Evolutionary conservation across 495 filamentous ascomycete genomes (phyloP).

Genomic region (Choiromyces venosus): DNA sequence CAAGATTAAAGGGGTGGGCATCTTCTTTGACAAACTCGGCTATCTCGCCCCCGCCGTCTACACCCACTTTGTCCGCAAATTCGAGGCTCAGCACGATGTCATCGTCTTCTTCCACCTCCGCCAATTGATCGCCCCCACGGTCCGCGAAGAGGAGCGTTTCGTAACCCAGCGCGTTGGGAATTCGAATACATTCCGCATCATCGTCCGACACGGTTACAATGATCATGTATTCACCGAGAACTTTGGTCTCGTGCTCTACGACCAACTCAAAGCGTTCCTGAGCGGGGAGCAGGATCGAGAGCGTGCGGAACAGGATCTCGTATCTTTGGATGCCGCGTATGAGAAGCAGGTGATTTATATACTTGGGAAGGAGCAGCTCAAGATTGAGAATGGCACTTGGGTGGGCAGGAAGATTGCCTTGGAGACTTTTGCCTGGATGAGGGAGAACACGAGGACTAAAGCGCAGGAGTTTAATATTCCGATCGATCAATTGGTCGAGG

Average conservation of each 20-base stretch:
- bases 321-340: slow-evolving; percentile 55
- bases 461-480: slow-evolving; percentile 57
- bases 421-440: slow-evolving; percentile 58
- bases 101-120: slow-evolving; percentile 61
- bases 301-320: too few relatives aligned
- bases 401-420: slow-evolving; percentile 50
- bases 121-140: slow-evolving; percentile 51
- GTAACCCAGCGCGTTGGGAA: slow-evolving; percentile 48
- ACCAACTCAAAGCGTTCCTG: slow-evolving; percentile 52
- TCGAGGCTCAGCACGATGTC: slow-evolving; percentile 54
- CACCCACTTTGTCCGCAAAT: slow-evolving; percentile 60
- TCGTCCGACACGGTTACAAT: slow-evolving; percentile 64
- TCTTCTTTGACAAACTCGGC: slow-evolving; percentile 65
- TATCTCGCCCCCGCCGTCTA: slow-evolving; percentile 55
- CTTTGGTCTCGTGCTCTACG: slow-evolving; percentile 55
- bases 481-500: slow-evolving; percentile 60
- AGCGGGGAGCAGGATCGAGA: slow-evolving; percentile 41
- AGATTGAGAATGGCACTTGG: slow-evolving; percentile 48
- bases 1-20: slow-evolving; percentile 50
- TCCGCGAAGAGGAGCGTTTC: slow-evolving; percentile 47
- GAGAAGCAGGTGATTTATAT: slow-evolving; percentile 62
- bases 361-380: slow-evolving; percentile 68
- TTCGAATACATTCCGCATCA: slow-evolving; percentile 59
- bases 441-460: slow-evolving; percentile 64
- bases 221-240: slow-evolving; percentile 61